Evolutionary conservation across 176 grass and related monocot species (phyloP), one percentile per base, ranked within the genome.

Genomic region (Calamus simplicifolius): DNA sequence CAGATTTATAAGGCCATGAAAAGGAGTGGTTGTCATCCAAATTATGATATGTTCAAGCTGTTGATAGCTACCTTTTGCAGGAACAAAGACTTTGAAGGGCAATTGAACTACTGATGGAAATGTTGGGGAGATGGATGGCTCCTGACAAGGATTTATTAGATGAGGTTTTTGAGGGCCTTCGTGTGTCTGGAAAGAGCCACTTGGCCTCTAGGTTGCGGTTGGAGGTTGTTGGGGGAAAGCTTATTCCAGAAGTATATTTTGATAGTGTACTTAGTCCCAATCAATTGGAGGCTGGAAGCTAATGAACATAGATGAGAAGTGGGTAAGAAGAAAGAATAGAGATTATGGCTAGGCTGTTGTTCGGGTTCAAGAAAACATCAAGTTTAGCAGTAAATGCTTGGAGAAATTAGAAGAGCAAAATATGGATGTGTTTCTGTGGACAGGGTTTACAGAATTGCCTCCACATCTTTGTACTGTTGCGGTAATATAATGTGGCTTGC

Each of bases 71-170:
- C 86, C 51, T 90, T 89, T 18, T 90, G 82, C 58, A 79, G 79
- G 53, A 95, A 95, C 61, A 77, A 81, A 50, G 90, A 95, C 69
- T 81, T 81, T 60, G 86, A 95, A 76, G 86, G 51, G 90, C 90
- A 18, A 38, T 77, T 4, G 80, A 95, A 59, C 68, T 86, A 18
- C 70, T 95, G 71, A 84, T 49, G 64, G 82, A 84, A 7, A 71
- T 95, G 77, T 18, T 89, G 5, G 50, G n/a, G 48, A 90, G 64
- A 85, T 81, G 61, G 31, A 81, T 90, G 48, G 68, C 73, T 67
- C 90, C 86, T 73, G 81, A 83, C 38, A 66, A 84, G 64, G 68
- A 35, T 18, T 54, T 95, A 56, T 54, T 95, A 49, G 19, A 68
- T 75, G 82, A 87, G 69, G 67, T 95, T 19, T 84, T 86, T 55